Percentiles rank a stretch among this genome's conserved stretches.
phyloP scores from a whole-genome alignment of 148 eudicot species.

The Cornus suecica region DNA sequence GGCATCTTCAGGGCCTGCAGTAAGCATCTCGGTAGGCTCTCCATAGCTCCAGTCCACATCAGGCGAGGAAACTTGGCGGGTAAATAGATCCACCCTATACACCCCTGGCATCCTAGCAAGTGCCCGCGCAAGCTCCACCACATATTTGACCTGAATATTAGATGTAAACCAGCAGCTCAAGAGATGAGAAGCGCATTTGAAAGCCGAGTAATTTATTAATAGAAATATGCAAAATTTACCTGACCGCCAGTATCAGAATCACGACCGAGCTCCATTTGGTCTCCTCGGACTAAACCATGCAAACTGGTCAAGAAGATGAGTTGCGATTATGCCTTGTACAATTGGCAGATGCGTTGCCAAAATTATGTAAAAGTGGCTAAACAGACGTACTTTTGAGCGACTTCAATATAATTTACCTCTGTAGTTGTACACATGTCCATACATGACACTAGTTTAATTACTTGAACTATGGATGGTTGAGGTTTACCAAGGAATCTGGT shows the following conservation, averaged over 20 bases:
- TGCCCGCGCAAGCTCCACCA: slow-evolving; percentile 75
- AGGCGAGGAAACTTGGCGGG: slow-evolving; percentile 66
- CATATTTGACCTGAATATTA: slow-evolving; percentile 59
- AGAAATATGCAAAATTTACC: slow-evolving; percentile 28
- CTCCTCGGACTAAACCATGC: slow-evolving; percentile 81
- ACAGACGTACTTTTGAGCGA: background rate
- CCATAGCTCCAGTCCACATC: slow-evolving; percentile 81
- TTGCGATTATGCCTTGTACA: background rate
- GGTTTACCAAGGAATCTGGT: background rate
- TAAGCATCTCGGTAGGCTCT: slow-evolving; percentile 76
- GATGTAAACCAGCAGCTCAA: slow-evolving; percentile 1
- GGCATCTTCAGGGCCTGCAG: slow-evolving; percentile 41
- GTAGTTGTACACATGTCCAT: background rate
- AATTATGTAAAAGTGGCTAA: background rate
- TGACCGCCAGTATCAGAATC: slow-evolving; percentile 86
- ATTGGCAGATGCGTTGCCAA: background rate
- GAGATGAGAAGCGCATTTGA: slow-evolving; percentile 2
- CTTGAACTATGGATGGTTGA: background rate
- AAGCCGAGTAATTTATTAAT: background rate
- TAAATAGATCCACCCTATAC: slow-evolving; percentile 72
- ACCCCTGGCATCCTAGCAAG: slow-evolving; percentile 70
- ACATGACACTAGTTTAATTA: background rate
- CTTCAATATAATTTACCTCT: background rate
- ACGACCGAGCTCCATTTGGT: slow-evolving; percentile 82
- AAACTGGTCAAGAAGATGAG: slow-evolving; percentile 36